Conservation (phyloP, 495 filamentous ascomycete species). For the Tuber magnatum region DNA sequence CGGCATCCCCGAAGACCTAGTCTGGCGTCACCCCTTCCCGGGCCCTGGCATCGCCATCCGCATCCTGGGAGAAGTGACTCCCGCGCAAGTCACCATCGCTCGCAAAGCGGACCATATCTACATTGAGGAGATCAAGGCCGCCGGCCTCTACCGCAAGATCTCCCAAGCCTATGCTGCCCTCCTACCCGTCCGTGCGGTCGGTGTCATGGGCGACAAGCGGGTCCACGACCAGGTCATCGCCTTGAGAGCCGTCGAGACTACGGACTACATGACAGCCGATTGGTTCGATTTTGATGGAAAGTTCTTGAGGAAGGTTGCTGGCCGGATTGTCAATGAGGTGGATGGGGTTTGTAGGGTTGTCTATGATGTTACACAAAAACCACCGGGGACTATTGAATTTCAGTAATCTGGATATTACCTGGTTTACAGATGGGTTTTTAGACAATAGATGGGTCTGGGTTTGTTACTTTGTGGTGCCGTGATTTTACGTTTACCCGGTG, state of each 20-base stretch:
- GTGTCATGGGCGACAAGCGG: constrained; percentile 72
- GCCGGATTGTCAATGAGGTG: constrained; percentile 78
- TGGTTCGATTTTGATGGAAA: constrained; percentile 59
- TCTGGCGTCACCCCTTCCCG: constrained; percentile 79
- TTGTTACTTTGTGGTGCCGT: neutral
- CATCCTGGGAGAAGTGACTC: constrained; percentile 80
- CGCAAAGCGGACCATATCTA: constrained; percentile 81
- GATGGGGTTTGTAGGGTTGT: constrained; percentile 62
- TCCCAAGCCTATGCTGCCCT: constrained; percentile 79
- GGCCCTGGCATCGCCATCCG: constrained; percentile 82
- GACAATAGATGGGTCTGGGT: neutral
- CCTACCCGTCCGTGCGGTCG: constrained; percentile 62
- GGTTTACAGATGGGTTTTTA: neutral
- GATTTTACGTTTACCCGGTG: neutral
- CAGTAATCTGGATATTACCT: constrained; percentile 46
- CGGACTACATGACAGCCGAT: constrained; percentile 78
- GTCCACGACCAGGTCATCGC: constrained; percentile 54
- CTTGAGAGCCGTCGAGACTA: constrained; percentile 67
- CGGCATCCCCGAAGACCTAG: constrained; percentile 66
- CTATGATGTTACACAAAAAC: constrained; percentile 65
- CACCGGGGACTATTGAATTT: constrained; percentile 71
- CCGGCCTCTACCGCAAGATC: constrained; percentile 75
- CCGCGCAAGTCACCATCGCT: constrained; percentile 69
- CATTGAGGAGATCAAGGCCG: constrained; percentile 74
- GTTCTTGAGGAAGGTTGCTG: constrained; percentile 62